A percentile compares a stretch with the other conserved stretches of the same genome.
Conservation (phyloP, 805 yeast species). For the Metschnikowia anglica region DNA sequence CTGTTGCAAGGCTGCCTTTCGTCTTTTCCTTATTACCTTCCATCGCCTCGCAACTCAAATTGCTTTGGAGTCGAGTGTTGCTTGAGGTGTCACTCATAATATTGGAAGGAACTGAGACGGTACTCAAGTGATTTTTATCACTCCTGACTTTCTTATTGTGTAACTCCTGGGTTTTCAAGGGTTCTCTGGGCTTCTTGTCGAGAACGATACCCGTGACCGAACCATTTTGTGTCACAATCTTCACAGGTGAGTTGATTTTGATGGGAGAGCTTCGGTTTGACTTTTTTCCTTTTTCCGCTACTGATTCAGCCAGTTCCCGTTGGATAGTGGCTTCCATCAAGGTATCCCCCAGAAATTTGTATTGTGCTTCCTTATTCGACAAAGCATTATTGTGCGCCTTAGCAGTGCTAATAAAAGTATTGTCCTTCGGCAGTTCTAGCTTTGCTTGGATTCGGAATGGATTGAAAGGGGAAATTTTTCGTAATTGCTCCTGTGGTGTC, state of each 20-base stretch:
- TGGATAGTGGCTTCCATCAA: constrained; percentile 1
- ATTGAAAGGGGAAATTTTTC: constrained; percentile 1
- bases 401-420: neutral
- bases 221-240: constrained; percentile 31
- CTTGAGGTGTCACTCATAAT: constrained; percentile 1
- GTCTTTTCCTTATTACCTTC: neutral
- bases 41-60: neutral
- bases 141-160: constrained; percentile 6
- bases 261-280: constrained; percentile 26
- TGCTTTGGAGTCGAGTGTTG: neutral
- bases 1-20: constrained; percentile 1
- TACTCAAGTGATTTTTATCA: constrained; percentile 24
- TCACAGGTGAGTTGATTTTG: constrained; percentile 41
- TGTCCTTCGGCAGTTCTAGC: neutral
- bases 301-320: neutral
- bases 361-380: neutral
- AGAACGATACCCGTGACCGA: constrained; percentile 28
- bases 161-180: neutral
- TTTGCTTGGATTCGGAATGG: constrained; percentile 1
- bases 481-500: neutral
- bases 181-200: constrained; percentile 11
- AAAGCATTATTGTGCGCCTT: neutral
- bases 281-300: neutral
- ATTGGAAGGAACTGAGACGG: constrained; percentile 33
- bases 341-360: constrained; percentile 1